phyloP scores from a whole-genome alignment of 148 eudicot genomes.

The Hydrangea macrophylla region DNA sequence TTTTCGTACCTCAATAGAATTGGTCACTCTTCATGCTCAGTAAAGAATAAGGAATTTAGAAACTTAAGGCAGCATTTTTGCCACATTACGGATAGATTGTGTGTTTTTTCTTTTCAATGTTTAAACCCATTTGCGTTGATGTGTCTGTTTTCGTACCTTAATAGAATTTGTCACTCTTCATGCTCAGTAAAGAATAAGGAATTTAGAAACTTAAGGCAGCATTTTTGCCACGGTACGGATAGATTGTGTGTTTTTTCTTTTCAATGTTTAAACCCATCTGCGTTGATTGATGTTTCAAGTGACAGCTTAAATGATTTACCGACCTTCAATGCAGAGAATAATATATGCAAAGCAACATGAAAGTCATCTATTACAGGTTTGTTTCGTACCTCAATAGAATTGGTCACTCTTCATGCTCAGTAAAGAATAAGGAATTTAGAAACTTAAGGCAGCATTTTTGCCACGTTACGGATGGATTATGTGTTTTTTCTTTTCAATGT shows the following conservation, averaged over 20 bases:
- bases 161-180: slow-evolving; percentile 4
- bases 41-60: neutral
- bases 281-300: slow-evolving; percentile 55
- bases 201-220: neutral
- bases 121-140: no score
- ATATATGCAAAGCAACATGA: slow-evolving; percentile 71
- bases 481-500: neutral
- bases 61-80: neutral
- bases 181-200: neutral
- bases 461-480: neutral
- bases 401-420: neutral
- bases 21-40: neutral
- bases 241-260: neutral
- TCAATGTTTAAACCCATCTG: no score
- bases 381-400: slow-evolving; percentile 10
- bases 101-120: no score
- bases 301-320: slow-evolving; percentile 47
- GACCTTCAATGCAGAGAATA: slow-evolving; percentile 77
- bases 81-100: neutral
- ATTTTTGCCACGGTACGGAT: neutral
- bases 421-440: neutral
- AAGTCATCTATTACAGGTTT: slow-evolving; percentile 76
- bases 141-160: slow-evolving; percentile 33
- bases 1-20: slow-evolving; percentile 10
- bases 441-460: neutral